Percentiles rank a stretch among this genome's conserved stretches.
Evolutionary conservation across 345 rosid species (phyloP).

Genomic region (Citrus reticulata): DNA sequence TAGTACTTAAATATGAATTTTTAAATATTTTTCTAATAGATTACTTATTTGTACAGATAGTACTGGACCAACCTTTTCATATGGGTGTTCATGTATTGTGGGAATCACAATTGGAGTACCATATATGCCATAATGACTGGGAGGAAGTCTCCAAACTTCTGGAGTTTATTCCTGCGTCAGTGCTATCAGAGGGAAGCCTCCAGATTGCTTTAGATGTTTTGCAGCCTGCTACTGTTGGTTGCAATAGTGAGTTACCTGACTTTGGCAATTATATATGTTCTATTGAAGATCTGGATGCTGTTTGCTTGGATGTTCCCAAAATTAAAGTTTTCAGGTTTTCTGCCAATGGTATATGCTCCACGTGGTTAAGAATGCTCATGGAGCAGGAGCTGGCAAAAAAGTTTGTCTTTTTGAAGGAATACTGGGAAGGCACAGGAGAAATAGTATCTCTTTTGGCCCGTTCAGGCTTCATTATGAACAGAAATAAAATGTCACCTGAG

Average conservation of each 20-base stretch:
- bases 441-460: conserved; percentile 73
- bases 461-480: conserved; percentile 63
- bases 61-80: conserved; percentile 88
- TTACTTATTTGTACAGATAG: conserved; percentile 55
- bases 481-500: conserved; percentile 32
- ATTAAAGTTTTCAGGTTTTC: conserved; percentile 65
- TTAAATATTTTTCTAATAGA: neutral
- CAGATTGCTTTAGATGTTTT: conserved; percentile 68
- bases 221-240: conserved; percentile 42
- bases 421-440: conserved; percentile 78
- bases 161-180: conserved; percentile 67
- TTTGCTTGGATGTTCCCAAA: conserved; percentile 76
- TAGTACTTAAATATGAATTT: neutral
- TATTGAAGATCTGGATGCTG: conserved; percentile 74
- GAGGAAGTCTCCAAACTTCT: conserved; percentile 79
- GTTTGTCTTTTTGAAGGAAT: conserved; percentile 71
- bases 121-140: conserved; percentile 86
- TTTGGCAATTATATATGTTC: conserved; percentile 56
- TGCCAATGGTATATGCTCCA: conserved; percentile 46
- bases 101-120: conserved; percentile 94
- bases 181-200: conserved; percentile 66
- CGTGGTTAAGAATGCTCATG: conserved; percentile 71
- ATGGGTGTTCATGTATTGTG: conserved; percentile 93
- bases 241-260: conserved; percentile 36
- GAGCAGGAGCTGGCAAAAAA: conserved; percentile 87